phyloP scores from a whole-genome alignment of 2,329 filamentous ascomycete genomes.

The Fusarium cyanostomum region DNA sequence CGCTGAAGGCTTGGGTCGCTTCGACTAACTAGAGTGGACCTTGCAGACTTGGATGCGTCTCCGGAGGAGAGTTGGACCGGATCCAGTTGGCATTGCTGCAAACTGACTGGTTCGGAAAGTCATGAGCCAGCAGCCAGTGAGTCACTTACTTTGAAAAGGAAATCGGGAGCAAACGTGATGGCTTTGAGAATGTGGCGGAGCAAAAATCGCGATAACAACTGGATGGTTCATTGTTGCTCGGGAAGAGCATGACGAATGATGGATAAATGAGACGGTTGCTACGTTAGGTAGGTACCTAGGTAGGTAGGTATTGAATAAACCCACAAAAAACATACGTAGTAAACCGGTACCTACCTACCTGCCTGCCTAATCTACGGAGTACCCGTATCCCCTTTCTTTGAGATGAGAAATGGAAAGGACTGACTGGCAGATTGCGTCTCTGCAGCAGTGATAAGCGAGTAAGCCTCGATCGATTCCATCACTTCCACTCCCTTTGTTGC shows the following conservation, averaged over 20 bases:
- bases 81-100: conserved; percentile 8
- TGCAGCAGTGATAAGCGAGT: neutral
- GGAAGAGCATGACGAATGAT: no score
- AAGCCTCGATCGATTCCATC: neutral
- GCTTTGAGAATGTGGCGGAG: neutral
- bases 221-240: no score
- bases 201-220: no score
- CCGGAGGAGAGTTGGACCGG: conserved; percentile 2
- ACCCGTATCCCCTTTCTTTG: neutral
- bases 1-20: neutral
- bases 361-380: no score
- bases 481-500: conserved; percentile 9
- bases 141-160: conserved; percentile 5
- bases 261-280: no score
- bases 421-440: conserved; percentile 1
- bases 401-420: conserved; percentile 1
- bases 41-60: conserved; percentile 8
- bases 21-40: neutral
- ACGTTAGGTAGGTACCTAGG: no score
- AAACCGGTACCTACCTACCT: neutral
- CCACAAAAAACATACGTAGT: neutral
- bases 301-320: no score
- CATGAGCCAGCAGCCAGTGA: conserved; percentile 8
- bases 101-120: conserved; percentile 4
- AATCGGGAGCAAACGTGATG: neutral